Conservation (phyloP, 2,329 filamentous ascomycete species). For the Cercospora nicotianae region DNA sequence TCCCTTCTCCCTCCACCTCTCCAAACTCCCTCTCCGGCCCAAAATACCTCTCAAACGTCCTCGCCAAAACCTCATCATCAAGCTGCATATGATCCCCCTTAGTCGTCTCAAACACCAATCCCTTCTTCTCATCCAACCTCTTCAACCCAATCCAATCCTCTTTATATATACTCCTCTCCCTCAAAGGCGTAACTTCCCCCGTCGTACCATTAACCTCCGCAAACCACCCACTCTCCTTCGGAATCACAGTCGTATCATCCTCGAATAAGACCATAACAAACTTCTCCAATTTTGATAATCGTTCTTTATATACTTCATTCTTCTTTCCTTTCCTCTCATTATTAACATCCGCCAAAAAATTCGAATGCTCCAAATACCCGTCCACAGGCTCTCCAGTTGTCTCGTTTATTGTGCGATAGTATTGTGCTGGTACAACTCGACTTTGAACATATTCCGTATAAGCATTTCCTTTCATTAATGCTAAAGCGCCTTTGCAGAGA, state of each 20-base stretch:
- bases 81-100: constrained; percentile 84
- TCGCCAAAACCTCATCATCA: constrained; percentile 62
- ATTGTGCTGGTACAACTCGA: constrained; percentile 86
- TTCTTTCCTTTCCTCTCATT: constrained; percentile 80
- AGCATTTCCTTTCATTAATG: constrained; percentile 73
- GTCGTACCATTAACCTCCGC: constrained; percentile 73
- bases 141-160: constrained; percentile 93
- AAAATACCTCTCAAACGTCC: constrained; percentile 67
- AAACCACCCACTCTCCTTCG: constrained; percentile 91
- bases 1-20: background rate
- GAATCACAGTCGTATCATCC: constrained; percentile 80
- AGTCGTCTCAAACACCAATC: constrained; percentile 70
- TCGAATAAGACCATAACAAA: constrained; percentile 90
- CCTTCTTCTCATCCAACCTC: constrained; percentile 74
- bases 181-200: constrained; percentile 63
- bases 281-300: constrained; percentile 68
- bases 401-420: constrained; percentile 71
- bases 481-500: constrained; percentile 78
- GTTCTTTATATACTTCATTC: constrained; percentile 70
- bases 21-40: constrained; percentile 44
- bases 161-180: constrained; percentile 70
- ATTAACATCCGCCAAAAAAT: constrained; percentile 93
- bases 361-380: constrained; percentile 74
- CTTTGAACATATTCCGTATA: constrained; percentile 78
- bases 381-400: constrained; percentile 57